Evolutionary conservation across 108 stramenopile species (phyloP), one percentile per base, ranked within the genome.

Genomic region (Chaetoceros tenuissimus): DNA sequence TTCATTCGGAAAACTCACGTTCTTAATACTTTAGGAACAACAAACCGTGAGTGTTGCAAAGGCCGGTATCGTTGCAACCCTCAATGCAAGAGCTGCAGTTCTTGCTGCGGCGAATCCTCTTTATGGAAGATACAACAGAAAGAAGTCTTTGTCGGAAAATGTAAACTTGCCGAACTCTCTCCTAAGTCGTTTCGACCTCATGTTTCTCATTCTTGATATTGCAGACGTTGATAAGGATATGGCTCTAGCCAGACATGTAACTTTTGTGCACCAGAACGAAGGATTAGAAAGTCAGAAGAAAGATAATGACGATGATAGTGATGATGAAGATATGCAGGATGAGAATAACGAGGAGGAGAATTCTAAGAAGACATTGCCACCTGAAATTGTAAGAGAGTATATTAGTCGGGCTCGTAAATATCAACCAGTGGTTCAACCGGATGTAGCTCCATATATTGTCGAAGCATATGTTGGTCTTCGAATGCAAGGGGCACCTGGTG

Each of bases 31-130:
- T 10, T 40, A 40, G 34, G 98, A 99, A 78, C 97, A 99, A 59
- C 98, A 99, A 81, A 98, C 96, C 13, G 96, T 99, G 8, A 82
- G 78, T 34, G 88, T 99, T 22, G 97, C 97, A 58, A 98, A 99
- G 67, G 99, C 97, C 0, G 99, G 99, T 23, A 98, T 99, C 64
- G 97, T 98, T 0, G 96, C 99, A 0, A 97, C 97, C 3, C 71
- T 99, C 16, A 98, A 99, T 75, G 99, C 99, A 3, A 89, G 99
- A 28, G 83, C 95, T 5, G 94, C 99, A 8, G 96, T 99, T 5
- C 77, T 99, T 10, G 99, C 99, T 0, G 99, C 99, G 10, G 99
- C 99, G 19, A 99, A 99, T 64, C 99, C 99, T 3, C 73, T 99
- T 1, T 98, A 98, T 64, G 92, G 95, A 16, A 73, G 96, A 47